phyloP scores from a whole-genome alignment of 139 green algal genomes.

The Zygnema cylindricum region DNA sequence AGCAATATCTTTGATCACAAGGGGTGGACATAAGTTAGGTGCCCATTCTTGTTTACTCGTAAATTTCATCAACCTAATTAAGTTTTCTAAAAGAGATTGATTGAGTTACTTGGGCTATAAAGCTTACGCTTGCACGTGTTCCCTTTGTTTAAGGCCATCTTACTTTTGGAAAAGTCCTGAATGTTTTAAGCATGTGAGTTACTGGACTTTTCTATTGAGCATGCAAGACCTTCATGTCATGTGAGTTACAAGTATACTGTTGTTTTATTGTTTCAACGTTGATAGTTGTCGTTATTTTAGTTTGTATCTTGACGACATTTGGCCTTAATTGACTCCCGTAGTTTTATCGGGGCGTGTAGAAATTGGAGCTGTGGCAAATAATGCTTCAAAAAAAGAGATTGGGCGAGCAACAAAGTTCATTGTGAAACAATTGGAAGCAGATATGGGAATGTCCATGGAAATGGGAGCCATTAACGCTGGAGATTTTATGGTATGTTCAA shows the following conservation, averaged over 20 bases:
- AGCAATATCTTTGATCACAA: no score
- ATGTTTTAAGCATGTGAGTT: no score
- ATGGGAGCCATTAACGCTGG: slow-evolving; percentile 48
- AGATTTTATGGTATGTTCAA: slow-evolving; percentile 52
- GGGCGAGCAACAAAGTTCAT: slow-evolving; percentile 75
- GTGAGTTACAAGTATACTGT: neutral
- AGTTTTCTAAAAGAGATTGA: no score
- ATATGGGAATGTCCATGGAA: slow-evolving; percentile 61
- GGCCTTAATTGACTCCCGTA: neutral
- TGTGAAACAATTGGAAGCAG: slow-evolving; percentile 64
- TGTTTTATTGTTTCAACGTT: neutral
- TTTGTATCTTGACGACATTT: neutral
- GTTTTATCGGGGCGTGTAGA: slow-evolving; percentile 19
- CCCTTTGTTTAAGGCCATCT: no score
- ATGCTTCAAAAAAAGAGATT: slow-evolving; percentile 81
- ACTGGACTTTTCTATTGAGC: no score
- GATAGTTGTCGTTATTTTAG: neutral
- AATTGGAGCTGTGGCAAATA: slow-evolving; percentile 73
- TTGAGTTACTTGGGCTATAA: no score
- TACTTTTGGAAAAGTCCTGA: no score
- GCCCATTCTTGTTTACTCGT: neutral
- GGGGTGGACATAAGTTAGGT: neutral
- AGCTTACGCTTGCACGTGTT: no score
- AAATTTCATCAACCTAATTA: neutral
- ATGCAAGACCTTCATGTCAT: neutral